Conservation (phyloP, 2,329 filamentous ascomycete species). For the Penicillium paneum region DNA sequence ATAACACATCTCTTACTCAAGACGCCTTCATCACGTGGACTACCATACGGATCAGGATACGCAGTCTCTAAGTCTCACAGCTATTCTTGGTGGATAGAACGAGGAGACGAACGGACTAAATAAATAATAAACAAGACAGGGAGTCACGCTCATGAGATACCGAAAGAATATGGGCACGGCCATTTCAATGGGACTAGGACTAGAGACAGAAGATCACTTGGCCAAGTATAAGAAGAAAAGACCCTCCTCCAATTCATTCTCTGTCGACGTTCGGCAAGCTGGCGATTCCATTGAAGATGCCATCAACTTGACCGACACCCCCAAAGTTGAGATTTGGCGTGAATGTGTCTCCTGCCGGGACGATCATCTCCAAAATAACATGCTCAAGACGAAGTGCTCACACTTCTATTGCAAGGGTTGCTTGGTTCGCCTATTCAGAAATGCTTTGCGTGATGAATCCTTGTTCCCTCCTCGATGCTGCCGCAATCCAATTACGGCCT, state of each 20-base stretch:
- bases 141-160: not conserved
- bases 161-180: not conserved
- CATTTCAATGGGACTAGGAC: not conserved
- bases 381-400: not conserved
- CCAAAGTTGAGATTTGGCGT: not conserved
- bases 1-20: not conserved
- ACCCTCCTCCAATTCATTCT: not conserved
- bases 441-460: not conserved
- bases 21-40: not conserved
- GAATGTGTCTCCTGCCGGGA: slow-evolving; percentile 1
- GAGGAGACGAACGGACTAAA: not conserved
- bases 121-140: not conserved
- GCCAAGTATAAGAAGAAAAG: not conserved
- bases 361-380: not conserved
- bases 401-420: slow-evolving; percentile 3
- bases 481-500: not conserved
- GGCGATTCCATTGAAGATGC: not conserved
- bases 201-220: not conserved
- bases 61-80: not conserved
- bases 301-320: not conserved
- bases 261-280: not conserved
- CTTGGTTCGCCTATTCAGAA: not conserved
- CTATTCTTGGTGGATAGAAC: not conserved
- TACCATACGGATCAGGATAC: not conserved
- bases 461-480: slow-evolving; percentile 5